Evolutionary conservation across 345 rosid species (phyloP).

Genomic region (Populus pruinosa): DNA sequence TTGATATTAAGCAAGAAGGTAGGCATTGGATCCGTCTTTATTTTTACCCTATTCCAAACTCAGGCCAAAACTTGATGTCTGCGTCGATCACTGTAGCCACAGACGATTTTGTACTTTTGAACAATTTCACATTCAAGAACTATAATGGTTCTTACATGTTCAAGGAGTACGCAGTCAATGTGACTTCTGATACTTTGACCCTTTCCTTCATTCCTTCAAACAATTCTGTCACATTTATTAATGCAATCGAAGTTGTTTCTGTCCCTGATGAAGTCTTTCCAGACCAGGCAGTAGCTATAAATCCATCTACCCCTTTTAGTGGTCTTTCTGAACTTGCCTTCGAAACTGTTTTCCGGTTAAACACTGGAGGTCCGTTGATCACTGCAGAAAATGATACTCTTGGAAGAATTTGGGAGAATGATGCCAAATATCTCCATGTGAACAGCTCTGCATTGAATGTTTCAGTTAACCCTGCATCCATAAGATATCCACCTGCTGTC

Average conservation of each 20-base stretch:
- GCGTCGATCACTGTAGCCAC: slow-evolving; percentile 63
- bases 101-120: slow-evolving; percentile 80
- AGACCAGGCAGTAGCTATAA: slow-evolving; percentile 65
- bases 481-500: slow-evolving; percentile 46
- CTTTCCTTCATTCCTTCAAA: slow-evolving; percentile 68
- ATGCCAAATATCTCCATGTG: slow-evolving; percentile 67
- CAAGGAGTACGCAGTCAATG: slow-evolving; percentile 88
- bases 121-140: slow-evolving; percentile 73
- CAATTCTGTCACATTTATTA: slow-evolving; percentile 75
- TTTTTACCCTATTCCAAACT: slow-evolving; percentile 59
- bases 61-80: slow-evolving; percentile 52
- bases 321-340: slow-evolving; percentile 73
- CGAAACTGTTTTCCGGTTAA: slow-evolving; percentile 85
- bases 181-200: slow-evolving; percentile 60
- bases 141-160: slow-evolving; percentile 54
- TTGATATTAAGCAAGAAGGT: slow-evolving; percentile 59
- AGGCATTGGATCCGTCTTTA: slow-evolving; percentile 99
- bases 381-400: slow-evolving; percentile 85
- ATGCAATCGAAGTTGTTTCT: slow-evolving; percentile 90
- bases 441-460: slow-evolving; percentile 76
- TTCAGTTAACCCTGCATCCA: slow-evolving; percentile 60
- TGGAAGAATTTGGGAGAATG: slow-evolving; percentile 91
- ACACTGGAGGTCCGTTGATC: slow-evolving; percentile 91
- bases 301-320: slow-evolving; percentile 50
- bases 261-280: slow-evolving; percentile 71